Evolutionary conservation across 176 grass and related monocot genomes (phyloP).

Genomic region (Oryza coarctata): DNA sequence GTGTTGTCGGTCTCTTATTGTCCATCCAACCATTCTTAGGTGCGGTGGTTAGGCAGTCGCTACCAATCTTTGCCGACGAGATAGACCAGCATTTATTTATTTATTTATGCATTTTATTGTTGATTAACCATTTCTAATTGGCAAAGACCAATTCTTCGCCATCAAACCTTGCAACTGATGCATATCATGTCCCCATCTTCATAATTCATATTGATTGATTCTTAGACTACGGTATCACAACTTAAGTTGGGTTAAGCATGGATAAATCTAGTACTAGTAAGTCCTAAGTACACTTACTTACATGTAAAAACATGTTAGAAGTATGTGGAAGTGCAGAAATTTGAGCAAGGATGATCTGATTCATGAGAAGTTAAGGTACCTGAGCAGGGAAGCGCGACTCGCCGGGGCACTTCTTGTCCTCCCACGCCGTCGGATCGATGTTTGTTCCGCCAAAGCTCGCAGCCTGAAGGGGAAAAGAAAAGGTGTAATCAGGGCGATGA

Average conservation of each 20-base stretch:
- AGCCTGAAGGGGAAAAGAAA: slow-evolving; percentile 40
- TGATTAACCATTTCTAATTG: neutral
- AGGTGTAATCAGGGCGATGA: neutral
- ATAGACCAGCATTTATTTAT: neutral
- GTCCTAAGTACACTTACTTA: neutral
- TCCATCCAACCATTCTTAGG: neutral
- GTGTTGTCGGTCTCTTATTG: neutral
- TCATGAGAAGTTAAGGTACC: slow-evolving; percentile 25
- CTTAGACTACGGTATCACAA: neutral
- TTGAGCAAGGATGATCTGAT: neutral
- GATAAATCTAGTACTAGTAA: neutral
- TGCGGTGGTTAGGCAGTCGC: slow-evolving; percentile 31
- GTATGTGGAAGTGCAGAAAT: neutral
- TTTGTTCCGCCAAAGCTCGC: slow-evolving; percentile 93
- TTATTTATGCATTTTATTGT: neutral
- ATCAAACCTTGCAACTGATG: neutral
- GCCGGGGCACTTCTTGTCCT: slow-evolving; percentile 95
- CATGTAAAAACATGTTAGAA: neutral
- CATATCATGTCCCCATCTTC: neutral
- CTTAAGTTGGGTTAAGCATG: neutral
- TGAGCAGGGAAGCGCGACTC: slow-evolving; percentile 98
- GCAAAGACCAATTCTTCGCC: neutral
- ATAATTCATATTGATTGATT: neutral
- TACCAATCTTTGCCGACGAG: slow-evolving; percentile 2
- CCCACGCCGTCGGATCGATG: slow-evolving; percentile 98